A percentile compares a stretch with the other conserved stretches of the same genome.
Evolutionary conservation across 2,329 filamentous ascomycete genomes (phyloP).

Genomic region (Harringtonia aguacate): DNA sequence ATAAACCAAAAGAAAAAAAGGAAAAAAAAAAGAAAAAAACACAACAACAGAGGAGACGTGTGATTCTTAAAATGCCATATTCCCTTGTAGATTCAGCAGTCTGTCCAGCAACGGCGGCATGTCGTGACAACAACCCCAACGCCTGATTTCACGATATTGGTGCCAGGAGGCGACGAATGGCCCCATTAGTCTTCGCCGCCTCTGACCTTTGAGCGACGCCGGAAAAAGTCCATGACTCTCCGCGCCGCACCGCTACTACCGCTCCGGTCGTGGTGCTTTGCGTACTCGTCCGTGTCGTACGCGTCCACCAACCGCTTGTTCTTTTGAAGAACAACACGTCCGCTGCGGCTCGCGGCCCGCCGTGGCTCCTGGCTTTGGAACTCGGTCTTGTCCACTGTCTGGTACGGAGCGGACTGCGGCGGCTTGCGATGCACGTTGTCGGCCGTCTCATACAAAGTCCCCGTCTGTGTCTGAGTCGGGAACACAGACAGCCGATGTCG

Average conservation of each 20-base stretch:
- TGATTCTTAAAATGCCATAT: constrained; percentile 1
- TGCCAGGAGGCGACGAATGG: neutral
- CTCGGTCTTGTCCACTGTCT: constrained; percentile 28
- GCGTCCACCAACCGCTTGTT: constrained; percentile 82
- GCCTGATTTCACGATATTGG: neutral
- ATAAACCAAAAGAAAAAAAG: neutral
- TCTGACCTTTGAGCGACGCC: constrained; percentile 70
- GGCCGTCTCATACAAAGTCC: constrained; percentile 22
- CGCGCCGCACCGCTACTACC: constrained; percentile 82
- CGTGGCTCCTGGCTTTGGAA: constrained; percentile 32
- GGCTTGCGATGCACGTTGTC: constrained; percentile 32
- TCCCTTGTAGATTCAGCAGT: neutral
- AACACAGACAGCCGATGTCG: neutral
- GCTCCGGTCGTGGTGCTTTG: constrained; percentile 49
- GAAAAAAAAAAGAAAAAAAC: neutral
- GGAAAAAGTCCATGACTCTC: constrained; percentile 97
- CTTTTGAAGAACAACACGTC: constrained; percentile 60
- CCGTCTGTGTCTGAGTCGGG: neutral
- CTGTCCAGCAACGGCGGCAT: neutral
- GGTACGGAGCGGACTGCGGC: constrained; percentile 32
- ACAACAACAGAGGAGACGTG: neutral
- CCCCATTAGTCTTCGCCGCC: constrained; percentile 41
- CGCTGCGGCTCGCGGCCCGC: constrained; percentile 21
- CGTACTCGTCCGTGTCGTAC: constrained; percentile 65
- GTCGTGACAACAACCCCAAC: neutral